Evolutionary conservation across 108 stramenopile genomes (phyloP), one percentile per base, ranked within the genome.

Genomic region (Ochromonas danica): DNA sequence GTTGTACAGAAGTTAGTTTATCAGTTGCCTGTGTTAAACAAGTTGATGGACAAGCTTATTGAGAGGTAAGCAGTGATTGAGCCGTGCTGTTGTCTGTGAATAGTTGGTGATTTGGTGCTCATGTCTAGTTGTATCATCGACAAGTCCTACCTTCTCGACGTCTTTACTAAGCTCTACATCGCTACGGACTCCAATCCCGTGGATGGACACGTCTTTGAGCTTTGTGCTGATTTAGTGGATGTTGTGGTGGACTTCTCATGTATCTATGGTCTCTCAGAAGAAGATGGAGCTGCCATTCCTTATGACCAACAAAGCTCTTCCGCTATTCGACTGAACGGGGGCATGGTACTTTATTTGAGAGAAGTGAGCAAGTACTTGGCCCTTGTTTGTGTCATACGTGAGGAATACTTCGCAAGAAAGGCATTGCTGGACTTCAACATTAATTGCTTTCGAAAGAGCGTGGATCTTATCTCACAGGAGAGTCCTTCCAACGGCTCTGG

Each of bases 221-320:
- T 99, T 17, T 97, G 97, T 84, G 89, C 90, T 61, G 99, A 99
- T 84, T 96, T 97, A 97, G 97, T 99, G 75, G 99, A 99, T 89
- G 95, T 98, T 14, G 96, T 97, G 2, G 81, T 99, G 51, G 99
- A 99, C 89, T 94, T 98, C 0, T 95, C 95, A 78, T 96, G 96
- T 39, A 99, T 99, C 61, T 99, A 99, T 80, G 97, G 97, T 1
- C 74, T 90, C 10, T 30, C 42, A 25, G 84, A 83, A 1, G 84
- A 85, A 38, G 84, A 85, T 38, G 78, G 61, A 25, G 82, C 85
- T 39, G 74, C 61, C 42, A 90, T 93, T 17, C 94, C 95, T 17
- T 98, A 97, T 80, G 97, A 98, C 83, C 85, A 81, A 39, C 90
- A 93, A 78, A 92, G 91, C 63, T 91, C 94, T 28, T 93, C 94